Evolutionary conservation across 2,329 filamentous ascomycete species (phyloP), one percentile per base, ranked within the genome.

Genomic region (Penicillium sp.): DNA sequence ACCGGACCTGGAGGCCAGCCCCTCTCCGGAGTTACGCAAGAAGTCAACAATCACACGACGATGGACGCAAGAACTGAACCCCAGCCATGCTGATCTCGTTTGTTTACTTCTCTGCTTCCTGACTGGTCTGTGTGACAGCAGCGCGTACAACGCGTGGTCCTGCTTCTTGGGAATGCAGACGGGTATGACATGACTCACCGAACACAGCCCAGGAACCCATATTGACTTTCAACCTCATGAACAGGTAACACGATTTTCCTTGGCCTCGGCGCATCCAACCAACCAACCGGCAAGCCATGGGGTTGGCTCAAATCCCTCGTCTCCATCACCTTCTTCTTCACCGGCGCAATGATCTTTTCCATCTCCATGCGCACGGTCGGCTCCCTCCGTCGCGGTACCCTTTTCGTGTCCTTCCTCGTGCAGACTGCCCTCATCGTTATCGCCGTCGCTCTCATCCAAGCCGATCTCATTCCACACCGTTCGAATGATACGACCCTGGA

Each of bases 81-180:
- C 66, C 35, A 65, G 66, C 7, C 60, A 75, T 50, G 72, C 73
- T 6, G 73, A 76, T 48, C 54, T 73, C 11, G 60, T 76, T 43
- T 76, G 65, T 70, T 56, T 78, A 60, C 58, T 79, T 53, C 66
- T 72, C 11, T 70, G 67, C 37, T 73, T 78, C 50, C 64, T 73
- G 29, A 78, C 75, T 0, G 77, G 77, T 1, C 67, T 79, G 20
- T 76, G 76, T 48, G 77, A 79, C 58, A 75, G 74, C 55, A 72
- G 74, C 40, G 73, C 76, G 11, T 78, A 77, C 67, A 77, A 76
- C 60, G 74, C 75, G 14, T 79, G 77, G 75, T 75, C 72, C 29
- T 78, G 76, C 57, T 79, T 79, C 65, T 66, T 78, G 40, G 74
- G 74, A 50, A 79, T 79, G 76, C 77, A 79, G 57, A 78, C 77